A percentile compares a stretch with the other conserved stretches of the same genome.
Evolutionary conservation across 1,139 yeast genomes (phyloP).

Genomic region (Eremothecium cymbalariae): DNA sequence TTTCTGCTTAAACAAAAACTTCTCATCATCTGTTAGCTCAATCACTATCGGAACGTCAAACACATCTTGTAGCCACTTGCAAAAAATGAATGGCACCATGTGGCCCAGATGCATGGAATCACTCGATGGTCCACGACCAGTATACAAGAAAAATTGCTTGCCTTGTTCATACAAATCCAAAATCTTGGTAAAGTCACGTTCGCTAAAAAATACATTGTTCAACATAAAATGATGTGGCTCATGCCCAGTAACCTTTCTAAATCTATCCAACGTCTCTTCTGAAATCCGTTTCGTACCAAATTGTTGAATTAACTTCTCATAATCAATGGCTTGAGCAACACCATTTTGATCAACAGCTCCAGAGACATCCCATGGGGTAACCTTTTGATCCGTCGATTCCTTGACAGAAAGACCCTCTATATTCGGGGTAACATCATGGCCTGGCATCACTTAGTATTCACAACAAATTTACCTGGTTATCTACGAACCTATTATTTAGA

Average conservation of each 20-base stretch:
- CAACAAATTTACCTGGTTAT: too few relatives aligned
- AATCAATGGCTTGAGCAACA: constrained; percentile 77
- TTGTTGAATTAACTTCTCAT: constrained; percentile 73
- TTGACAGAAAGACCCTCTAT: constrained; percentile 23
- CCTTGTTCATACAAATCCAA: constrained; percentile 89
- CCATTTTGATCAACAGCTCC: constrained; percentile 94
- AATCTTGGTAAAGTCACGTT: constrained; percentile 75
- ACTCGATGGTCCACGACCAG: constrained; percentile 97
- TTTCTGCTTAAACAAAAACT: constrained; percentile 86
- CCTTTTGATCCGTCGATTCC: constrained; percentile 48
- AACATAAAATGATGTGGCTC: constrained; percentile 89
- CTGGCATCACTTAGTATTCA: too few relatives aligned
- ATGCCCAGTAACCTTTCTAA: constrained; percentile 75
- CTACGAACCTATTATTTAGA: too few relatives aligned
- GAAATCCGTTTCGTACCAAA: constrained; percentile 80
- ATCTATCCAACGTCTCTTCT: constrained; percentile 64
- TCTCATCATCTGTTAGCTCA: constrained; percentile 96
- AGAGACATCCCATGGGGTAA: constrained; percentile 99
- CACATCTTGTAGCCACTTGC: constrained; percentile 97
- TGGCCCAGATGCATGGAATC: constrained; percentile 97
- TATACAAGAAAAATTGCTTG: constrained; percentile 88
- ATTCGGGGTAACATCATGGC: too few relatives aligned
- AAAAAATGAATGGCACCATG: constrained; percentile 89
- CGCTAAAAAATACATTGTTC: constrained; percentile 89
- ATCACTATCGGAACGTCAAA: constrained; percentile 95